Conservation (phyloP, 73 alveolate species). For the Stentor roeselii region DNA sequence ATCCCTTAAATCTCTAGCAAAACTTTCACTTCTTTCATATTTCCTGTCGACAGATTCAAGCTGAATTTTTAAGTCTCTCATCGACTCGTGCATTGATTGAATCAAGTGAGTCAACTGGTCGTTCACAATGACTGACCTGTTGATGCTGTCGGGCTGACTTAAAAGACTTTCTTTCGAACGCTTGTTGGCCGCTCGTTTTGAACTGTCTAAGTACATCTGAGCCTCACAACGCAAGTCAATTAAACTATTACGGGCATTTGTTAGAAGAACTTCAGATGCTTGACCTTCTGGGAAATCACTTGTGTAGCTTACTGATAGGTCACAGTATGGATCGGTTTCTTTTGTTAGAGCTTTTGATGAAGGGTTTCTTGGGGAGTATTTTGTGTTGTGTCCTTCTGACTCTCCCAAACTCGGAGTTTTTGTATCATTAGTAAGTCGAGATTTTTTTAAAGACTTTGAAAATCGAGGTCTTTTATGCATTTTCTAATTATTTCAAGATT, state of each 20-base stretch:
- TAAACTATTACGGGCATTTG: not conserved
- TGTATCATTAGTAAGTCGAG: too few relatives aligned
- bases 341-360: too few relatives aligned
- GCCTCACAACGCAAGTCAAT: not conserved
- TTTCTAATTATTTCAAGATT: too few relatives aligned
- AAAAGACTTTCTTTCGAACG: not conserved
- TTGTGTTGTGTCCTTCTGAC: too few relatives aligned
- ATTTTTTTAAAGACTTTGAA: too few relatives aligned
- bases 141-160: not conserved
- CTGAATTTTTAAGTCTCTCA: not conserved
- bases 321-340: conserved; percentile 6
- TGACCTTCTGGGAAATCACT: not conserved
- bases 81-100: not conserved
- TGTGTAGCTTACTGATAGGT: not conserved
- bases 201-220: not conserved
- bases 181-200: too few relatives aligned
- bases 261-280: not conserved
- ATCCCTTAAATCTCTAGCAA: not conserved
- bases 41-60: not conserved
- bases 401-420: too few relatives aligned
- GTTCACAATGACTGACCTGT: not conserved
- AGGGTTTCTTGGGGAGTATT: too few relatives aligned
- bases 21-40: not conserved
- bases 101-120: not conserved
- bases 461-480: too few relatives aligned